A percentile compares a stretch with the other conserved stretches of the same genome.
These are phyloP conservation scores for Pelargonium nanum DNA, from an alignment of 345 rosid genomes.

Conservation along the genomic window DNA sequence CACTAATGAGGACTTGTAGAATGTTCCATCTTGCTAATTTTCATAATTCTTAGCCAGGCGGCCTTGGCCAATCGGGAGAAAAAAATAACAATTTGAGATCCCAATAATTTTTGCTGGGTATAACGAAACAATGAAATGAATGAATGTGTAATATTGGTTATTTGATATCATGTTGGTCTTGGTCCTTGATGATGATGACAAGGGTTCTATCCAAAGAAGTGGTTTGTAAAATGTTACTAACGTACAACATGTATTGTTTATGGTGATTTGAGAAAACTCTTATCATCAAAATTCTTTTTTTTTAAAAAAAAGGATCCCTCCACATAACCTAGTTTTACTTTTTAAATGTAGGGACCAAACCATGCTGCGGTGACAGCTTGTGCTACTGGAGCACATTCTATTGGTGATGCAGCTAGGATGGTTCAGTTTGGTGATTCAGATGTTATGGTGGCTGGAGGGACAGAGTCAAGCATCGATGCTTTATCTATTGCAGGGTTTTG, in stretches of 20 bases:
- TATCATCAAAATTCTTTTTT: not conserved
- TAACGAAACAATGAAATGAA: too few relatives aligned
- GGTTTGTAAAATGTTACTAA: not conserved
- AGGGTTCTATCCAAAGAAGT: not conserved
- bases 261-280: not conserved
- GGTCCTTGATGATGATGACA: not conserved
- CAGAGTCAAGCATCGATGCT: constrained; percentile 95
- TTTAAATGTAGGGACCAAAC: constrained; percentile 79
- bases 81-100: constrained; percentile 2
- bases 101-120: not conserved
- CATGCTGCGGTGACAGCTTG: constrained; percentile 99
- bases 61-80: constrained; percentile 5
- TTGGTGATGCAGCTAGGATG: constrained; percentile 96
- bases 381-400: constrained; percentile 95
- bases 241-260: not conserved
- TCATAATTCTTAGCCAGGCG: constrained; percentile 3
- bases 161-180: not conserved
- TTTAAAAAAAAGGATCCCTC: constrained; percentile 6
- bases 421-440: constrained; percentile 93
- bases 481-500: constrained; percentile 92
- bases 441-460: constrained; percentile 95
- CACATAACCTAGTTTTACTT: constrained; percentile 12
- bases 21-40: not conserved
- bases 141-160: not conserved
- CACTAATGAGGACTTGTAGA: not conserved